Evolutionary conservation across 768 basidiomycete genomes (phyloP), one percentile per base, ranked within the genome.

Genomic region (Boletus tomentosulus): DNA sequence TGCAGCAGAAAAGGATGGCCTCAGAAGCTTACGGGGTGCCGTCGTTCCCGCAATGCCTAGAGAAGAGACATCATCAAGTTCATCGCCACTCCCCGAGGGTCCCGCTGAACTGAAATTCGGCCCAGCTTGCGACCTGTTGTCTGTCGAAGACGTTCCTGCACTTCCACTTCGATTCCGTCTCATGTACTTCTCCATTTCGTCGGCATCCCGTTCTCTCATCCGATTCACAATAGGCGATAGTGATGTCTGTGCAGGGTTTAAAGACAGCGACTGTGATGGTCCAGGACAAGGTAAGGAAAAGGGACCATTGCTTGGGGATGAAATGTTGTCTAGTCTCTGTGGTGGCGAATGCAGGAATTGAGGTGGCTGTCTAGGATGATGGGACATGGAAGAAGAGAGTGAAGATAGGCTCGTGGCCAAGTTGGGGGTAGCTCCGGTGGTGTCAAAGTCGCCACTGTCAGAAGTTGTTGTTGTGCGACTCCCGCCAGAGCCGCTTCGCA

Each of bases 101-200:
- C 79, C 81, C 44, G 73, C 75, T 46, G 80, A 79, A 37, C 79
- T 62, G 12, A 74, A 76, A 33, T 55, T 60, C 45, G 75, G 76
- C 24, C 80, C 82, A 64, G 80, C 63, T 63, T 83, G 81, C 7
- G 86, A 87, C 66, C 74, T 82, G 58, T 78, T 82, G 61, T 89
- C 87, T 13, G 86, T 86, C 1, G 87, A 88, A 19, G 85, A 77
- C 25, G 84, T 85, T 42, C 82, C 84, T 51, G 78, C 83, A 62
- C 89, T 90, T 47, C 87, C 90, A 65, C 89, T 92, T 53, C 91
- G 81, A 73, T 88, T 89, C 53, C 91, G 81, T 56, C 81, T 77
- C 66, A 90, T 76, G 66, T 91, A 93, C 63, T 91, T 89, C 67
- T 91, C 89, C 77, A 88, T 89, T 35, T 91, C 92, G 65, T 87